Evolutionary conservation across 129 eudicot species (phyloP).

Genomic region (Oenanthe sinensis): DNA sequence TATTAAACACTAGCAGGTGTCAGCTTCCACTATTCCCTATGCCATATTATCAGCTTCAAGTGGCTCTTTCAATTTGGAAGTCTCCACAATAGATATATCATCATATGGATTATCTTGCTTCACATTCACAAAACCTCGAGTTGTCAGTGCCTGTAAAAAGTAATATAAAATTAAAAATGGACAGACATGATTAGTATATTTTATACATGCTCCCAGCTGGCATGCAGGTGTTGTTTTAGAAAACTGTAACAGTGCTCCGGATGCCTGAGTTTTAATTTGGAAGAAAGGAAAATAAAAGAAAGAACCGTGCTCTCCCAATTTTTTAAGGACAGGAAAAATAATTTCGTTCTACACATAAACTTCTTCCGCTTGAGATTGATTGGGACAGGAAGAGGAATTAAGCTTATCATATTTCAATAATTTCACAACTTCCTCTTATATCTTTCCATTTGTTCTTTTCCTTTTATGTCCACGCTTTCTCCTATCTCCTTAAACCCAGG

Average conservation of each 20-base stretch:
- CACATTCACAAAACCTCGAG: slow-evolving; percentile 44
- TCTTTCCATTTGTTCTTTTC: not conserved
- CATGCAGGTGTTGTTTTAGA: not conserved
- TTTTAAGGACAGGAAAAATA: not conserved
- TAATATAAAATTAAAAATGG: not conserved
- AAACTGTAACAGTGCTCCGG: not conserved
- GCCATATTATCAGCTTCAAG: slow-evolving; percentile 14
- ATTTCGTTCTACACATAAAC: not conserved
- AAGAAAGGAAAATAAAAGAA: not conserved
- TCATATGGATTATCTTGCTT: slow-evolving; percentile 48
- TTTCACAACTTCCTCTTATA: not conserved
- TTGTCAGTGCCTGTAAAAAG: slow-evolving; percentile 36
- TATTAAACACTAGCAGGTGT: not conserved
- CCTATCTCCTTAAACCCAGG: not conserved
- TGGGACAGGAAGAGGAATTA: not conserved
- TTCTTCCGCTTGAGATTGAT: not conserved
- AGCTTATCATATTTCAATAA: not conserved
- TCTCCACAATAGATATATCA: slow-evolving; percentile 42
- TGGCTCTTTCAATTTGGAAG: slow-evolving; percentile 29
- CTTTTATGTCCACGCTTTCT: not conserved
- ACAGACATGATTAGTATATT: not conserved
- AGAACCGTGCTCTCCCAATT: not conserved
- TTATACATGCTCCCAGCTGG: not conserved
- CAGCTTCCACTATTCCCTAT: not conserved
- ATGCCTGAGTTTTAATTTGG: not conserved